These are phyloP conservation scores for Albophoma yamanashiensis DNA, from an alignment of 2,329 filamentous ascomycete genomes.

Conservation along the genomic window DNA sequence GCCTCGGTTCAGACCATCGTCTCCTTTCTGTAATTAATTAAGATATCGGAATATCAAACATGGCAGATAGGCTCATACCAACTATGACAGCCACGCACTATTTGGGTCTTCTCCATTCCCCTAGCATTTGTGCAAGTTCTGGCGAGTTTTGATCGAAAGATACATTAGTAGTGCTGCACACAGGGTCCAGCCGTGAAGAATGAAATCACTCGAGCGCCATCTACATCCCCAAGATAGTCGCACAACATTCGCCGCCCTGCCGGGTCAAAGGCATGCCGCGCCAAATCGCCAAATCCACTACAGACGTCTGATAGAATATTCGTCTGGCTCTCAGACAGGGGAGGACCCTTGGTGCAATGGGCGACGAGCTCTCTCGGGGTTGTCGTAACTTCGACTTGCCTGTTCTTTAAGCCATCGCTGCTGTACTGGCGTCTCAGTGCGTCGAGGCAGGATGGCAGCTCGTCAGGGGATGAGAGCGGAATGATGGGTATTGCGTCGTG, in stretches of 20 bases:
- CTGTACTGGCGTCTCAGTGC: slow-evolving; percentile 20
- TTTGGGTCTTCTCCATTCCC: neutral
- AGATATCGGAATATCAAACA: too few relatives aligned
- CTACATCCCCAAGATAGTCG: slow-evolving; percentile 17
- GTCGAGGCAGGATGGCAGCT: slow-evolving; percentile 26
- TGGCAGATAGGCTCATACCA: too few relatives aligned
- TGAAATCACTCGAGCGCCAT: slow-evolving; percentile 16
- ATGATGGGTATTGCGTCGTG: slow-evolving; percentile 26
- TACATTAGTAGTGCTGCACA: neutral
- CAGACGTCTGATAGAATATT: slow-evolving; percentile 19
- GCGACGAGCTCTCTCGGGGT: slow-evolving; percentile 7
- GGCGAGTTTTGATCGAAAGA: neutral
- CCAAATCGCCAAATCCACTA: slow-evolving; percentile 14
- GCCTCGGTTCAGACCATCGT: neutral
- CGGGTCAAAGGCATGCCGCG: slow-evolving; percentile 8
- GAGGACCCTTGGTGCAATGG: slow-evolving; percentile 15
- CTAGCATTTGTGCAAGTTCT: neutral
- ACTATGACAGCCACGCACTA: neutral
- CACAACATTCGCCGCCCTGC: slow-evolving; percentile 11
- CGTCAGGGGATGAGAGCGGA: slow-evolving; percentile 24
- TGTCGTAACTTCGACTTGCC: neutral
- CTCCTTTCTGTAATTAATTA: neutral
- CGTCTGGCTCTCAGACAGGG: slow-evolving; percentile 13
- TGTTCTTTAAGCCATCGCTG: neutral
- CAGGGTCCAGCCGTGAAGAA: slow-evolving; percentile 16